A percentile compares a stretch with the other conserved stretches of the same genome.
phyloP scores from a whole-genome alignment of 768 basidiomycete species.

The Favolaschia claudopus region DNA sequence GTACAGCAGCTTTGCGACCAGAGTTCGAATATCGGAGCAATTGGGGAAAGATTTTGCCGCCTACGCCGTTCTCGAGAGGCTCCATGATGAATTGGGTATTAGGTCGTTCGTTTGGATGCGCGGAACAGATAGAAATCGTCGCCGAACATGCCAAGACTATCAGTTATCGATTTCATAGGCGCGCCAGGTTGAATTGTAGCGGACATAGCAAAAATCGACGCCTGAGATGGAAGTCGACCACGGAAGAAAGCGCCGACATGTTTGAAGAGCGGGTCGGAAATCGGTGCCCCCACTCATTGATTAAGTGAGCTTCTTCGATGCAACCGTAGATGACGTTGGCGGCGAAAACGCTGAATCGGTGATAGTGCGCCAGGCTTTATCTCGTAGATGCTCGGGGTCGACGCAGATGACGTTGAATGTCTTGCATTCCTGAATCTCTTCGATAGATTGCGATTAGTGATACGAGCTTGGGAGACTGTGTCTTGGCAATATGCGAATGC shows the following conservation, averaged over 20 bases:
- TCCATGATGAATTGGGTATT: too few relatives aligned
- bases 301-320: too few relatives aligned
- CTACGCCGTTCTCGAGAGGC: too few relatives aligned
- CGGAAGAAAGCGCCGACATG: too few relatives aligned
- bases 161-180: too few relatives aligned
- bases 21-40: neutral
- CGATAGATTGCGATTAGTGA: too few relatives aligned
- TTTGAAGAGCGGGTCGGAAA: conserved; percentile 24
- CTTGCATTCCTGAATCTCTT: too few relatives aligned
- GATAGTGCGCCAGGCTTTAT: conserved; percentile 23
- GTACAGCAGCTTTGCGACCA: conserved; percentile 4
- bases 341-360: neutral
- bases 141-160: neutral
- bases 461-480: too few relatives aligned
- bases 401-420: conserved; percentile 26
- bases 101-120: neutral
- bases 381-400: conserved; percentile 26
- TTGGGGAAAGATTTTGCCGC: too few relatives aligned
- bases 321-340: conserved; percentile 19
- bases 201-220: conserved; percentile 17
- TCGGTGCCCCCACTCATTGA: conserved; percentile 23
- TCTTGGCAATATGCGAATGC: too few relatives aligned
- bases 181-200: too few relatives aligned
- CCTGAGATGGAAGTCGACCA: too few relatives aligned
- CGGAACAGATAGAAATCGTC: neutral